Base-by-base conservation (phyloP, 2,329 filamentous ascomycete species). In the Ophiostoma ulmi region DNA sequence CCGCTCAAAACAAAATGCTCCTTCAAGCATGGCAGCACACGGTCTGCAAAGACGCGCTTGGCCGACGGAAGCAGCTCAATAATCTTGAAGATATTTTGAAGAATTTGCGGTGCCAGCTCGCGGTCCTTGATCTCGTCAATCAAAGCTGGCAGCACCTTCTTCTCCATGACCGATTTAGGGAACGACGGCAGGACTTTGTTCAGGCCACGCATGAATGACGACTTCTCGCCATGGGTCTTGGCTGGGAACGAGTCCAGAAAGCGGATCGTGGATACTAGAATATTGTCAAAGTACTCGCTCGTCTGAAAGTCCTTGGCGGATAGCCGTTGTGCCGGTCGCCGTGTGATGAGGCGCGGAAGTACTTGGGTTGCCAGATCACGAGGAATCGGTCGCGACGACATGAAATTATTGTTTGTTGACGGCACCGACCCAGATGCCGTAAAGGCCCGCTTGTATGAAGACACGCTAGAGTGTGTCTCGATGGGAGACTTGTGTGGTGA, bases 261-360 rank as follows among this genome's bases (percentile, higher is more conserved):
- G 14, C 95, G 91, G 73, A 99, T 97, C 0, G 95, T 97, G 0
- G 94, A 97, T 31, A 99, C 93, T 5, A 99, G 84, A 65, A 98
- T 92, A 76, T 98, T 99, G 80, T 99, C 93, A 78, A 99, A 99
- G 78, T 96, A 99, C 74, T 92, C 90, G 76, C 93, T 96, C 79
- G 97, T 88, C 77, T 99, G 95, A 75, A 99, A 98, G 76, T 97
- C 94, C 70, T 87, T 88, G 5, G 94, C 93, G 36, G 89, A 93
- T 82, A 98, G 87, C 64, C 95, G 88, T 78, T 97, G 92, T 3
- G 93, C 93, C 2, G 95, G 93, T 70, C 93, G 85, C 73, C 95
- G 86, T 0, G 94, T 95, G 71, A 99, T 94, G 64, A 99, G 86
- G 36, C 91, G 86, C 2, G 95, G 93, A 4, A 99, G 82, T 0